A percentile compares a stretch with the other conserved stretches of the same genome.
These are phyloP conservation scores for Lipomyces yamadae DNA, from an alignment of 805 yeast species.

Conservation along the genomic window DNA sequence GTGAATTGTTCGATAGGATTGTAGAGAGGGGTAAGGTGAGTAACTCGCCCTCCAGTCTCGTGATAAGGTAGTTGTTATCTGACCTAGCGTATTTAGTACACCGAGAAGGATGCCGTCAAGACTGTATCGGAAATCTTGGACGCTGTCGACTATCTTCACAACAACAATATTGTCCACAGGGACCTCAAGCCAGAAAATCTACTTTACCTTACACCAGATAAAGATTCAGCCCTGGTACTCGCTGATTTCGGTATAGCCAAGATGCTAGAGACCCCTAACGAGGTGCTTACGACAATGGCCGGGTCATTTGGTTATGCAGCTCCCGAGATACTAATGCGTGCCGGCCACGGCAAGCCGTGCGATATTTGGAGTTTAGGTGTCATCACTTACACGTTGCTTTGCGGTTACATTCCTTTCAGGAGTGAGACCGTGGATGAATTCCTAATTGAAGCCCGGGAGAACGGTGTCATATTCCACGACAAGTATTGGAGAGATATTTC, in stretches of 20 bases:
- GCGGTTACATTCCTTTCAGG: slow-evolving; percentile 91
- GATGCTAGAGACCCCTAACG: slow-evolving; percentile 62
- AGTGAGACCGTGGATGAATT: slow-evolving; percentile 84
- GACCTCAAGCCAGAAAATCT: slow-evolving; percentile 95
- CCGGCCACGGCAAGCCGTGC: slow-evolving; percentile 93
- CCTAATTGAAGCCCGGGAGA: slow-evolving; percentile 75
- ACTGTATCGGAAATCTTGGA: slow-evolving; percentile 74
- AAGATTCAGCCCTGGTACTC: slow-evolving; percentile 73
- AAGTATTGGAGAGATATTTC: slow-evolving; percentile 86
- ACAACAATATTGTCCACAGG: slow-evolving; percentile 81
- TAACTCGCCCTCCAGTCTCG: neutral
- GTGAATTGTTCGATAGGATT: slow-evolving; percentile 90
- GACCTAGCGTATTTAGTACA: slow-evolving; percentile 55
- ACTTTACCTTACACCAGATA: slow-evolving; percentile 66
- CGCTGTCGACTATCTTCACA: slow-evolving; percentile 81
- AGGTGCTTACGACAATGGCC: slow-evolving; percentile 70
- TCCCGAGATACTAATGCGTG: slow-evolving; percentile 82
- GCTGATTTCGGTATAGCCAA: slow-evolving; percentile 98
- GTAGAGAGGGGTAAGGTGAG: slow-evolving; percentile 61
- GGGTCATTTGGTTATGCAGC: slow-evolving; percentile 98
- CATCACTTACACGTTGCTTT: slow-evolving; percentile 83
- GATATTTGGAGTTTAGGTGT: slow-evolving; percentile 97
- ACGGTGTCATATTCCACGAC: slow-evolving; percentile 81
- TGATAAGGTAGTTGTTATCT: neutral
- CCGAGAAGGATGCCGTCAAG: slow-evolving; percentile 83